phyloP scores from a whole-genome alignment of 768 basidiomycete species.

The Collybiopsis luxurians region DNA sequence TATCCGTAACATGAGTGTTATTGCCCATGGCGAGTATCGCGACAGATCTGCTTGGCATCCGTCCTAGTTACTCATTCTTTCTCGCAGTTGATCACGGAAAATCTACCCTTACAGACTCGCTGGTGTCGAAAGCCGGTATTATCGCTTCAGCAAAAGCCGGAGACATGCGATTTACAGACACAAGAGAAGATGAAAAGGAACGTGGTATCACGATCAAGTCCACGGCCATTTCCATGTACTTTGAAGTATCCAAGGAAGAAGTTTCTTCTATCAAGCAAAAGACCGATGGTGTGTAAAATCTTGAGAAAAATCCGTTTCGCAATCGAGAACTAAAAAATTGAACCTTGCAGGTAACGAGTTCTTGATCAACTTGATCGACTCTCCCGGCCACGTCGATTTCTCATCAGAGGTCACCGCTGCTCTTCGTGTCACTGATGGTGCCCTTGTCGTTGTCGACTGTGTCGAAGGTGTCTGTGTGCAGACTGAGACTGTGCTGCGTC shows the following conservation, averaged over 20 bases:
- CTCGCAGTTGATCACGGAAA: conserved; percentile 96
- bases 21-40: conserved; percentile 74
- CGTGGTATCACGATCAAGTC: conserved; percentile 99
- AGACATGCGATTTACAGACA: conserved; percentile 96
- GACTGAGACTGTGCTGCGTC: conserved; percentile 98
- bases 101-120: conserved; percentile 97
- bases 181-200: conserved; percentile 97
- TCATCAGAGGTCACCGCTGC: conserved; percentile 99
- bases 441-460: conserved; percentile 99
- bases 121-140: conserved; percentile 99
- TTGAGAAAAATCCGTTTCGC: background rate
- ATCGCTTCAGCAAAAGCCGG: conserved; percentile 94
- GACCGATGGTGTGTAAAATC: conserved; percentile 66
- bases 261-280: conserved; percentile 86
- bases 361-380: conserved; percentile 99
- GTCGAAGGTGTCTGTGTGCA: conserved; percentile 99
- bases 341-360: conserved; percentile 74
- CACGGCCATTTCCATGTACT: conserved; percentile 99
- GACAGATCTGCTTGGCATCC: conserved; percentile 6
- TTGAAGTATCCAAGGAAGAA: conserved; percentile 91
- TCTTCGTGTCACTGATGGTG: conserved; percentile 99
- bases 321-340: background rate
- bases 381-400: conserved; percentile 99
- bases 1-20: conserved; percentile 94
- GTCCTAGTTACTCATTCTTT: conserved; percentile 12